Conservation (phyloP, 1,284 basidiomycete genomes). For the Irpex rosettiformis region DNA sequence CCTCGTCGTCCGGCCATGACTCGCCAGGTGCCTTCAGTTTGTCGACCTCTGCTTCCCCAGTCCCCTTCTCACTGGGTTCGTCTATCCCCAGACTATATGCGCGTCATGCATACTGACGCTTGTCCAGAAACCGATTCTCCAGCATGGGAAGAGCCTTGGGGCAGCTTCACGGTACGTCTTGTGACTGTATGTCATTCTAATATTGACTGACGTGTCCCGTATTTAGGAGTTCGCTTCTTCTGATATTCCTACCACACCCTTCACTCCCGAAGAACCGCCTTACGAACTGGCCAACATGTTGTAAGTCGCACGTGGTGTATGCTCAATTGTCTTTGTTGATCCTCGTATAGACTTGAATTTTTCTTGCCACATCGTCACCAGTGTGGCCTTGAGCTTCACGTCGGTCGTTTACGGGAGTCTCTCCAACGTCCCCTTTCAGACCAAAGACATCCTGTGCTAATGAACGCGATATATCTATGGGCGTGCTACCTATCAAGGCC, state of each 20-base stretch:
- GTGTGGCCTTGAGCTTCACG: conserved; percentile 64
- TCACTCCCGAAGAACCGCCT: conserved; percentile 50
- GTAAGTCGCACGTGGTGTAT: conserved; percentile 40
- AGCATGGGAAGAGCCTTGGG: conserved; percentile 25
- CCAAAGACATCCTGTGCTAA: conserved; percentile 67
- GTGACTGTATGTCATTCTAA: background rate
- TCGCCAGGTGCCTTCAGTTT: conserved; percentile 58
- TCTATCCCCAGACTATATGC: conserved; percentile 14
- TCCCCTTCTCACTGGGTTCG: conserved; percentile 35
- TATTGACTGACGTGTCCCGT: background rate
- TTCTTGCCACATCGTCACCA: conserved; percentile 74
- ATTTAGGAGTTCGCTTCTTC: conserved; percentile 38
- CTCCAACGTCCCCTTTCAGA: conserved; percentile 47
- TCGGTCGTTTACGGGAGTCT: conserved; percentile 58
- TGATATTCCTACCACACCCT: conserved; percentile 44
- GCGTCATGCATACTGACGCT: conserved; percentile 9
- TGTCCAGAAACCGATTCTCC: conserved; percentile 22
- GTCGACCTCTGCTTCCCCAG: conserved; percentile 60
- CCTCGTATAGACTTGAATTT: conserved; percentile 54
- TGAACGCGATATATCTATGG: conserved; percentile 78
- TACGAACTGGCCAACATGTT: conserved; percentile 62
- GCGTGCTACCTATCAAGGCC: conserved; percentile 74
- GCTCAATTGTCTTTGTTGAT: conserved; percentile 2
- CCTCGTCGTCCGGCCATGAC: conserved; percentile 55
- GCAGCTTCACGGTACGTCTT: conserved; percentile 21